Evolutionary conservation across 768 basidiomycete species (phyloP), one percentile per base, ranked within the genome.

Genomic region (Russula earlei): DNA sequence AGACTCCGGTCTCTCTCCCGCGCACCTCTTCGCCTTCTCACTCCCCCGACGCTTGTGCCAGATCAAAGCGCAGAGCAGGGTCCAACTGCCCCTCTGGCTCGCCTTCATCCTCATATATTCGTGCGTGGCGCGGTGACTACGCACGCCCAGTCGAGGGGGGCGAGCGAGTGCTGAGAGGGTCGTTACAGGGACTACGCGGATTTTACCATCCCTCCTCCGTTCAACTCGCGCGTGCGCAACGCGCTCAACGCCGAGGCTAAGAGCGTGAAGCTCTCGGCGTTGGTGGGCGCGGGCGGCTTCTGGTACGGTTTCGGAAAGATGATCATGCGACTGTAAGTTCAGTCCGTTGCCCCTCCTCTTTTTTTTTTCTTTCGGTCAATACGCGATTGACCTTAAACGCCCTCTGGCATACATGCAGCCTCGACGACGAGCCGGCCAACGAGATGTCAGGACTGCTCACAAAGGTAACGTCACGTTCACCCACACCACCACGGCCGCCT

Each of bases 301-400:
- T 97, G 94, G 93, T 97, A 96, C 68, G 86, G 85, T 4, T 93
- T 93, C 68, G 93, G 93, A 14, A 84, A 84, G 67, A 81, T 83
- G 60, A 82, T 95, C 57, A 86, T 85, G 74, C 84, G 85, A 52
- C 81, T 95, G 91, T 91, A 65, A 64, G 78, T 65, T 64, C 63
- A n/a, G n/a, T n/a, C n/a, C n/a, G n/a, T n/a, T n/a, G n/a, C n/a
- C n/a, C n/a, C n/a, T n/a, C n/a, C 9, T 1, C 10, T 31, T 31
- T 31, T 31, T 31, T 31, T 4, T 31, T 31, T 31, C 29, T 3
- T 49, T 14, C 17, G 2, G 10, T 33, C 19, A 11, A 4, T 6
- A 12, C 45, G 9, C 45, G 19, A 10, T 34, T 24, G 6, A 45
- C 10, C 14, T 3, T 19, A 20, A 48, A 24, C 43, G 6, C 19